Conservation (phyloP, 441 rosid species). For the Euphorbia celastroides region DNA sequence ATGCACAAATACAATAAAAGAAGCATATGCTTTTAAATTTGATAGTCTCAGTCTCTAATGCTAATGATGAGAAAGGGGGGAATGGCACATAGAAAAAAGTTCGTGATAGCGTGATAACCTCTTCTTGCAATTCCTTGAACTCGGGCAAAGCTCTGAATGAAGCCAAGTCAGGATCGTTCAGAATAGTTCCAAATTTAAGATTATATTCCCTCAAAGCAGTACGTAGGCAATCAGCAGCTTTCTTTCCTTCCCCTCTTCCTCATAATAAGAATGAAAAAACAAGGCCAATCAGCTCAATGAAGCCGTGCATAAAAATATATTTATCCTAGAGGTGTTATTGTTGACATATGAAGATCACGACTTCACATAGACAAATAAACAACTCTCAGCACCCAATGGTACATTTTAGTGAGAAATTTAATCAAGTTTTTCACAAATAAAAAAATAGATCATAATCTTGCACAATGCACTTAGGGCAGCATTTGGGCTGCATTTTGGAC, state of each 20-base stretch:
- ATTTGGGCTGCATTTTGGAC: background rate
- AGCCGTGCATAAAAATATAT: conserved; percentile 2
- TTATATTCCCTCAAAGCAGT: conserved; percentile 73
- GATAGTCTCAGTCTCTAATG: background rate
- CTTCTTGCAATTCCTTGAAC: conserved; percentile 93
- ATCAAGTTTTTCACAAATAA: background rate
- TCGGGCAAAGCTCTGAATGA: conserved; percentile 90
- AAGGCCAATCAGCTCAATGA: conserved; percentile 12
- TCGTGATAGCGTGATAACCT: conserved; percentile 36
- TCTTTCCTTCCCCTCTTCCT: conserved; percentile 80
- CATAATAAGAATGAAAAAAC: conserved; percentile 24
- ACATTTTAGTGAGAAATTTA: background rate
- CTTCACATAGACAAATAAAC: conserved; percentile 1
- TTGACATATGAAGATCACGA: background rate
- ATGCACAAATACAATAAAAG: background rate
- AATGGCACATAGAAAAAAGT: conserved; percentile 1
- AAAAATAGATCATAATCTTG: background rate
- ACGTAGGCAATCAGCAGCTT: conserved; percentile 78
- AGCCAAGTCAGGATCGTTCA: conserved; percentile 95
- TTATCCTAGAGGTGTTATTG: background rate
- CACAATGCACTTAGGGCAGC: background rate
- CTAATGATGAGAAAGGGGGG: background rate
- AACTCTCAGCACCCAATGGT: background rate
- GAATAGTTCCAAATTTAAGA: conserved; percentile 86
- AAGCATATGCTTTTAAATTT: background rate